Base-by-base conservation (phyloP, 2,329 filamentous ascomycete species). In the Tolypocladium pustulatum region DNA sequence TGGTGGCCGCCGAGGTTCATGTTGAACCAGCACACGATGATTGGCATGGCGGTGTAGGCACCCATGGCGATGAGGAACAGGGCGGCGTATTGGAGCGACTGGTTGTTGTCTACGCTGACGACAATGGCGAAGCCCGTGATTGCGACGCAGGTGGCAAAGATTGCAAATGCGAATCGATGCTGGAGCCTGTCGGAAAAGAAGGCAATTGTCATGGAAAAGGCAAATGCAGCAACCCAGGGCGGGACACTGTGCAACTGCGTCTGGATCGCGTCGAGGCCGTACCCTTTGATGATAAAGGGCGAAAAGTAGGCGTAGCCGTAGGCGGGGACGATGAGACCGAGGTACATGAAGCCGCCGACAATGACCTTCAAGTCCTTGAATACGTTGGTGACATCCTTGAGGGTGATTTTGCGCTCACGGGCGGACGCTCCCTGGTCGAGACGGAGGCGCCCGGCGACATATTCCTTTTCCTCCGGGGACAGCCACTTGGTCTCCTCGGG, bases 41-140 rank as follows among this genome's bases (percentile, higher is more conserved):
- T 86, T 0, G 93, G 91, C 88, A 96, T 92, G n/a, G 91, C 90
- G 1, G 85, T 86, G 73, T 95, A 97, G 0, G 83, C 81, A 55
- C 90, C 90, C 75, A 86, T 86, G 2, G 89, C 87, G 55, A 95
- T 84, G 37, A 97, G 76, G 76, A 95, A 96, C 0, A 97, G 80
- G 0, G 88, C 89, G 0, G 78, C 88, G 66, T 96, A 97, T 70
- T 94, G 82, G 8, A 90, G 73, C 15, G 80, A 62, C 0, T 75
- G 76, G 69, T 90, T 82, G 68, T 88, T 73, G 70, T 93, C 88
- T 6, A 93, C 82, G 13, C 77, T 76, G 55, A 95, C 75, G 9
- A 96, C 79, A 61, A 93, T 89, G 3, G 76, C 83, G 64, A 96
- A 93, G 2, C 91, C 92, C 0, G 82, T 69, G 56, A 96, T 87